phyloP scores from a whole-genome alignment of 1,284 basidiomycete species.

The Cutaneotrichosporon dermatis region DNA sequence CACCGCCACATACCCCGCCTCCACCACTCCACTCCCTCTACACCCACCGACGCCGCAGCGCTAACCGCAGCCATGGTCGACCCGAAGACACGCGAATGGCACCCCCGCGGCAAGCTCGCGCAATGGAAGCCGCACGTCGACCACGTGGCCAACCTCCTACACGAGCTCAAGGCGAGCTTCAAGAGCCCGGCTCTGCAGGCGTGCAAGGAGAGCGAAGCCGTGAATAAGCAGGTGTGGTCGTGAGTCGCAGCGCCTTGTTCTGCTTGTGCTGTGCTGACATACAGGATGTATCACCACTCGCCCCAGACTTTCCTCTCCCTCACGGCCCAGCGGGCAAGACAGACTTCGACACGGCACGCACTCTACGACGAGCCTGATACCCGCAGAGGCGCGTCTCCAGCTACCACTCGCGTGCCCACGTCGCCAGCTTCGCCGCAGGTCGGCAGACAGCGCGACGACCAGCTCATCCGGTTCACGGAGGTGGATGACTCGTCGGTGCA shows the following conservation, averaged over 20 bases:
- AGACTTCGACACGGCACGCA: slow-evolving; percentile 26
- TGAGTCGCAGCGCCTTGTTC: too few species aligned
- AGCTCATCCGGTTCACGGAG: slow-evolving; percentile 19
- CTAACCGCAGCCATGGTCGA: slow-evolving; percentile 27
- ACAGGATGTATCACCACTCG: slow-evolving; percentile 43
- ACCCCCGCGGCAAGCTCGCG: slow-evolving; percentile 23
- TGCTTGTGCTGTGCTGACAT: too few species aligned
- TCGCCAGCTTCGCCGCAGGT: too few species aligned
- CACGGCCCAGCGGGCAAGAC: slow-evolving; percentile 35
- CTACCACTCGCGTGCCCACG: too few species aligned
- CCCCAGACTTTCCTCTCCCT: slow-evolving; percentile 42
- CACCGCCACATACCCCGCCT: too few species aligned
- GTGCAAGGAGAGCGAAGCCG: slow-evolving; percentile 65
- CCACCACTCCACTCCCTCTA: too few species aligned
- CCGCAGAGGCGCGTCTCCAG: slow-evolving; percentile 8
- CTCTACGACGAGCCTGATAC: slow-evolving; percentile 28
- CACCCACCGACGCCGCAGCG: too few species aligned
- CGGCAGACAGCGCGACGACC: too few species aligned
- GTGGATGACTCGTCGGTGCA: slow-evolving; percentile 13
- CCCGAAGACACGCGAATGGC: slow-evolving; percentile 33
- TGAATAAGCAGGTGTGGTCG: slow-evolving; percentile 80
- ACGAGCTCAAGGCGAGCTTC: slow-evolving; percentile 75
- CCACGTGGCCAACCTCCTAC: slow-evolving; percentile 72
- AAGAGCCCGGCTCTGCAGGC: slow-evolving; percentile 68
- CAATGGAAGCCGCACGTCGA: slow-evolving; percentile 63